A percentile compares a stretch with the other conserved stretches of the same genome.
Conservation (phyloP, 345 rosid species). For the Gossypium anomalum region DNA sequence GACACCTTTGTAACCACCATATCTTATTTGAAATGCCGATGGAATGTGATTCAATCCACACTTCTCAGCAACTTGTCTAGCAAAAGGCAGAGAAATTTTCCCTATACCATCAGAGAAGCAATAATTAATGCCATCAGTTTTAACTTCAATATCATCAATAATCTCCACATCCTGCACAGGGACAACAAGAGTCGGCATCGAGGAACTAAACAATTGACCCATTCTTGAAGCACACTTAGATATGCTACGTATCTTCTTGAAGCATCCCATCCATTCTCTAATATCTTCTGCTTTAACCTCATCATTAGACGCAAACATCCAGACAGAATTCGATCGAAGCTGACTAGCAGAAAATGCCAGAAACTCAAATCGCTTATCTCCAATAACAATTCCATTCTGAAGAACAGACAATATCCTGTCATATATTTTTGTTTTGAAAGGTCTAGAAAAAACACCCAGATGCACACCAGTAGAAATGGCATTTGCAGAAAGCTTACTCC, state of each 20-base stretch:
- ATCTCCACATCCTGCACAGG: conserved; percentile 65
- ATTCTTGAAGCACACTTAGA: conserved; percentile 96
- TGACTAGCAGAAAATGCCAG: conserved; percentile 96
- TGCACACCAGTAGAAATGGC: conserved; percentile 62
- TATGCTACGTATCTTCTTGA: conserved; percentile 63
- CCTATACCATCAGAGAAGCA: conserved; percentile 98
- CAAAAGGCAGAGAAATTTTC: conserved; percentile 71
- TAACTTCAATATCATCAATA: conserved; percentile 75
- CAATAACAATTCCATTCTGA: conserved; percentile 66
- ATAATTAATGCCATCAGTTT: conserved; percentile 54
- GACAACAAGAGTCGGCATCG: conserved; percentile 63
- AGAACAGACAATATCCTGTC: conserved; percentile 66
- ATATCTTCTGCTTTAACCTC: conserved; percentile 68
- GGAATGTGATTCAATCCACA: conserved; percentile 73
- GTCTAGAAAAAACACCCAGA: conserved; percentile 61
- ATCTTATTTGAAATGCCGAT: conserved; percentile 93
- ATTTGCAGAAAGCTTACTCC: conserved; percentile 72
- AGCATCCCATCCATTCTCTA: conserved; percentile 98
- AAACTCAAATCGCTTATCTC: conserved; percentile 70
- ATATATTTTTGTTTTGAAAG: conserved; percentile 66
- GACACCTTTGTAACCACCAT: conserved; percentile 94
- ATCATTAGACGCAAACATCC: conserved; percentile 95
- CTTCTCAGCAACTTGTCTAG: conserved; percentile 66
- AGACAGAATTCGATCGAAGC: conserved; percentile 76
- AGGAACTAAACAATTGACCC: conserved; percentile 96